These are phyloP conservation scores for Tuber indicum DNA, from an alignment of 495 filamentous ascomycete species.

Conservation along the genomic window DNA sequence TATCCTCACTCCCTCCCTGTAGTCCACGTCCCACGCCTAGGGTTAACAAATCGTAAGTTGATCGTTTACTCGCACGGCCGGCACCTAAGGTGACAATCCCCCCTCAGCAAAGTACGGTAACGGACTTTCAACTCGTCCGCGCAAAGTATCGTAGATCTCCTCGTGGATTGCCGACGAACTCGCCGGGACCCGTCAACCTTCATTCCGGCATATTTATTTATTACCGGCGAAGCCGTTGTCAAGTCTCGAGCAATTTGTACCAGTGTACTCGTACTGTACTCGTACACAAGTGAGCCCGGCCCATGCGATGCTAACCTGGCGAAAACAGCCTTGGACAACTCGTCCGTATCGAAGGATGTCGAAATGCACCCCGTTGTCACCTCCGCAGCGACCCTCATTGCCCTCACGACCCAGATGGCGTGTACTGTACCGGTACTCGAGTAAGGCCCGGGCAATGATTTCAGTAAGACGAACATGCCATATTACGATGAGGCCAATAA, in stretches of 20 bases:
- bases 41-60: constrained; percentile 13
- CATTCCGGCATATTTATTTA: neutral
- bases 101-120: too few relatives aligned
- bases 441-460: neutral
- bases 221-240: neutral
- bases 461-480: neutral
- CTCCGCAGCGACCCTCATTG: neutral
- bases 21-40: neutral
- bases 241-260: constrained; percentile 8
- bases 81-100: too few relatives aligned
- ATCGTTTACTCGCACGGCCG: neutral
- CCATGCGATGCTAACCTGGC: neutral
- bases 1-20: constrained; percentile 8
- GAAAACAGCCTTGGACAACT: neutral
- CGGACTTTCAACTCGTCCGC: too few relatives aligned
- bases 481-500: neutral
- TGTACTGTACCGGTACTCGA: too few relatives aligned
- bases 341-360: neutral
- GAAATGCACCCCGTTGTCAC: neutral
- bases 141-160: neutral
- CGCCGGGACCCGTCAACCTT: neutral
- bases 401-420: neutral
- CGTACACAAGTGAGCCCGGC: neutral
- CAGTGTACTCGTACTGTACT: too few relatives aligned
- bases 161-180: constrained; percentile 16